These are phyloP conservation scores for Endoconidiophora polonica DNA, from an alignment of 2,329 filamentous ascomycete species.

Conservation along the genomic window DNA sequence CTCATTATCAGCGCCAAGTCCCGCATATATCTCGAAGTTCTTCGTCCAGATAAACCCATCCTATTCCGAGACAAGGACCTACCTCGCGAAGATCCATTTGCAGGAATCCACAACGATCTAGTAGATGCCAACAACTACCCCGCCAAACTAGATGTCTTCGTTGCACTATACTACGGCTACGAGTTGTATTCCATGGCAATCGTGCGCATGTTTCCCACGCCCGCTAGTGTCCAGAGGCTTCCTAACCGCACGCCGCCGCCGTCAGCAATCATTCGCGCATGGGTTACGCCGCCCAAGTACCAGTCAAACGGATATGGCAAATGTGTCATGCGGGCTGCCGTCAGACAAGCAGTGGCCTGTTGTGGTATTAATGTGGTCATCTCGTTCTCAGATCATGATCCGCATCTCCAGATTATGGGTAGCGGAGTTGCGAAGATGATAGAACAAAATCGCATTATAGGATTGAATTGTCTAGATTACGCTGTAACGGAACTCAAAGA, in stretches of 20 bases:
- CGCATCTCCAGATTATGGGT: constrained; percentile 18
- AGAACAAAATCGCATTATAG: too few species aligned
- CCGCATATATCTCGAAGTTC: too few species aligned
- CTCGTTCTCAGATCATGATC: constrained; percentile 61
- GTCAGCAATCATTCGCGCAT: constrained; percentile 58
- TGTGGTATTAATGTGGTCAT: constrained; percentile 52
- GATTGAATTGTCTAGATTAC: too few species aligned
- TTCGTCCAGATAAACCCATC: too few species aligned
- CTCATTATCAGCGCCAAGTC: too few species aligned
- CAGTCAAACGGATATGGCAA: constrained; percentile 55
- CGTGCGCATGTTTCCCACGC: constrained; percentile 25
- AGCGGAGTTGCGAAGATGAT: too few species aligned
- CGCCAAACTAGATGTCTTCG: constrained; percentile 35
- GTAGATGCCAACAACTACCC: constrained; percentile 33
- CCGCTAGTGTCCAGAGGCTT: constrained; percentile 21
- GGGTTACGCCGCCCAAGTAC: constrained; percentile 59
- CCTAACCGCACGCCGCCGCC: constrained; percentile 22
- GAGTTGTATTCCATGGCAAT: constrained; percentile 57
- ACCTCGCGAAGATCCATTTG: too few species aligned
- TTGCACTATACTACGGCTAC: constrained; percentile 38
- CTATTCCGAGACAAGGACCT: too few species aligned
- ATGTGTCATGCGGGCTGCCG: constrained; percentile 56
- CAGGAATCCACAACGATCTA: too few species aligned
- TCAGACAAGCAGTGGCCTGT: constrained; percentile 47
- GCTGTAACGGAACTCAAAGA: too few species aligned